Percentiles rank a stretch among this genome's conserved stretches.
phyloP scores from a whole-genome alignment of 148 eudicot species.

The Vaccinium macrocarpon region DNA sequence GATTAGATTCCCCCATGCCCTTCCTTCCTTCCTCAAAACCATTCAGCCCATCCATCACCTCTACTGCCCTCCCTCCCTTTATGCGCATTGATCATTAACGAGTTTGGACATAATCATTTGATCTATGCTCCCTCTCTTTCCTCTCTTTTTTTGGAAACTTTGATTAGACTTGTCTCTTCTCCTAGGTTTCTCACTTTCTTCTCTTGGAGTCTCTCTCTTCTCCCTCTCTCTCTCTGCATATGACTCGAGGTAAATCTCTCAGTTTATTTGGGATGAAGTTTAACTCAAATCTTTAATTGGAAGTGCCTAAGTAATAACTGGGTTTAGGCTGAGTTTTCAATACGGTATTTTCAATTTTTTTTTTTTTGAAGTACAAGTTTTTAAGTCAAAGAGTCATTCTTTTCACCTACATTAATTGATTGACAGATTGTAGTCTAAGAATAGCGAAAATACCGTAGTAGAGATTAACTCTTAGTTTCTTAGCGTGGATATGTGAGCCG shows the following conservation, averaged over 20 bases:
- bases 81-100: constrained; percentile 45
- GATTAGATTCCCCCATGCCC: constrained; percentile 24
- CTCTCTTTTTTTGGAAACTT: constrained; percentile 30
- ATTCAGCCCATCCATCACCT: background rate
- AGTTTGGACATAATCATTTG: constrained; percentile 48
- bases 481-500: no score
- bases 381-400: no score
- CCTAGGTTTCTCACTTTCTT: constrained; percentile 4
- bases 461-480: no score
- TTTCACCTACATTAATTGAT: no score
- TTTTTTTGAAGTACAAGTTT: no score
- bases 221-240: background rate
- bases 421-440: no score
- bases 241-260: background rate
- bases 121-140: constrained; percentile 29
- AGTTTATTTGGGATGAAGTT: background rate
- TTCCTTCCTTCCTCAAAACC: constrained; percentile 21
- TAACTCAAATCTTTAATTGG: background rate
- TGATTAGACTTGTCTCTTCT: constrained; percentile 32
- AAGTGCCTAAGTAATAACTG: background rate
- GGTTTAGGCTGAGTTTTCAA: no score
- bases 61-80: background rate
- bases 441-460: no score
- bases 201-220: constrained; percentile 11
- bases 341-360: no score